Conservation (phyloP, 1,284 basidiomycete genomes). For the Pisolithus thermaeus region DNA sequence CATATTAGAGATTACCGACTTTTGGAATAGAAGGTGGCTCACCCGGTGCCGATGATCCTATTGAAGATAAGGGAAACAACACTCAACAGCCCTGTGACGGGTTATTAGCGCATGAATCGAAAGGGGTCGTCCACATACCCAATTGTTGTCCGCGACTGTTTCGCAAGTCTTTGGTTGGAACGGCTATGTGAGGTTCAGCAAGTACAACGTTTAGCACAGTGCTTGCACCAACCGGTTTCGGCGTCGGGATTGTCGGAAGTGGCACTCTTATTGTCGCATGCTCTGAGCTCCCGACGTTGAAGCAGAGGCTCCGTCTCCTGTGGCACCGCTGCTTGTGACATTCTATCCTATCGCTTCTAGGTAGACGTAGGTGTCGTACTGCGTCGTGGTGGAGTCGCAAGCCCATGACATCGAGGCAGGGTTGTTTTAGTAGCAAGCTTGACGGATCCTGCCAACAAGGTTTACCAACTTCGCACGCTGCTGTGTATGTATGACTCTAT, state of each 20-base stretch:
- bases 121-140: slow-evolving; percentile 23
- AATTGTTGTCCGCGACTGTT: slow-evolving; percentile 32
- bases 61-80: slow-evolving; percentile 71
- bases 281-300: not conserved
- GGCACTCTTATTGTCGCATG: not conserved
- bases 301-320: slow-evolving; percentile 15
- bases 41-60: slow-evolving; percentile 74
- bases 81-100: slow-evolving; percentile 44
- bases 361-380: not conserved
- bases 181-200: not conserved
- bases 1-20: slow-evolving; percentile 1
- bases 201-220: not conserved
- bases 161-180: not conserved
- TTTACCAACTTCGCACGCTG: too few species aligned
- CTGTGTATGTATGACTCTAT: too few species aligned
- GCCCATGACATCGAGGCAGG: too few species aligned
- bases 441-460: not conserved
- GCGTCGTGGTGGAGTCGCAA: too few species aligned
- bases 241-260: not conserved
- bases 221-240: not conserved
- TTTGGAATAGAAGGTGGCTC: slow-evolving; percentile 12
- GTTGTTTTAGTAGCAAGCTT: not conserved
- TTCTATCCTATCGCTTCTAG: not conserved
- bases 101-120: not conserved
- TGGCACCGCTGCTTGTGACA: not conserved